Evolutionary conservation across 2,329 filamentous ascomycete species (phyloP), one percentile per base, ranked within the genome.

Genomic region (Aaosphaeria arxii): DNA sequence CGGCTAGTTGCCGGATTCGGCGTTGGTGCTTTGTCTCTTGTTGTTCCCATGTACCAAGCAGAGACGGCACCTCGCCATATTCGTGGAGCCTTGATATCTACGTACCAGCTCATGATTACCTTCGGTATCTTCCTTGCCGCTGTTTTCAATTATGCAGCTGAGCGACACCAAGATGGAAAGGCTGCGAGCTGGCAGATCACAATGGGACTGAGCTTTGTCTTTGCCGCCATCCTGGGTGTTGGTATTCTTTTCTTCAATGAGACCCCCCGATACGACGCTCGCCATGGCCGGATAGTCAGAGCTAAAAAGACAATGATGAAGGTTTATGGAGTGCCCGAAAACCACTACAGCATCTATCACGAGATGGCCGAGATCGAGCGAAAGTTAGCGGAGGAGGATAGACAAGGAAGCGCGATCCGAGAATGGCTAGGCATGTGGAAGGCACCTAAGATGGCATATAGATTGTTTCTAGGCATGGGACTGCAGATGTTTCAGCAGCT

Each of bases 81-180:
- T 48, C 80, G 85, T 55, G 83, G 82, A 55, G 74, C 83, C 5
- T 74, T 87, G 39, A 77, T 87, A 42, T 57, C 79, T 1, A 79
- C 76, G 28, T 87, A 87, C 63, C 85, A 88, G 71, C 76, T 87
- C 4, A 80, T 86, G 64, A 83, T 87, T 59, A 87, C 84, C 0
- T 72, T 86, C 33, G 85, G 85, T 48, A 86, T 88, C 63, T 83
- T 73, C 49, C 61, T 75, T 29, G 74, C 70, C 2, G 67, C 67
- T 33, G 63, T 70, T 48, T 73, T 77, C 66, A 84, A 86, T 64
- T 86, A 73, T 59, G 82, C 82, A 7, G 86, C 84, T 17, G 72
- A 81, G 53, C 70, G 66, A 6, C 74, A 73, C 49, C 38, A 51
- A 50, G 46, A 52, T 11, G 53, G 56, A 1, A 72, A 70, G 51